Evolutionary conservation across 441 rosid genomes (phyloP).

Genomic region (Populus tomentosa): DNA sequence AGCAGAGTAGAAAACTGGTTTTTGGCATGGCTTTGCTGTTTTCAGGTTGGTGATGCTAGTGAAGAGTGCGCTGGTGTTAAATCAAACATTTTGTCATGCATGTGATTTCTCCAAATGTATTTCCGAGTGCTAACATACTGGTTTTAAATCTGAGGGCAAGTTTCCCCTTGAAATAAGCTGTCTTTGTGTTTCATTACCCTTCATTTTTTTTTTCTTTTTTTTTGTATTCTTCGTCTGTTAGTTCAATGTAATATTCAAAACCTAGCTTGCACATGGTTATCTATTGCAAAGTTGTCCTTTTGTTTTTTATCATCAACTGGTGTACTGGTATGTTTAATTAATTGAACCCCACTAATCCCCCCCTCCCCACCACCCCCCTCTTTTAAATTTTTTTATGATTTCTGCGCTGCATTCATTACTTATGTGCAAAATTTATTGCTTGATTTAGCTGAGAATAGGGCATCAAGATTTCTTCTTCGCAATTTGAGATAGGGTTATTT

Average conservation of each 20-base stretch:
- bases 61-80: constrained; percentile 1
- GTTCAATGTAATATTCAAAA: not conserved
- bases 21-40: constrained; percentile 2
- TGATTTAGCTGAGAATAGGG: not conserved
- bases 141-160: constrained; percentile 3
- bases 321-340: not conserved
- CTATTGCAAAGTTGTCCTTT: not conserved
- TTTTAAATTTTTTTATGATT: not conserved
- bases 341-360: not conserved
- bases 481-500: no score
- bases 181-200: not conserved
- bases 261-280: not conserved
- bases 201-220: no score
- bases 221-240: not conserved
- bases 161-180: constrained; percentile 13
- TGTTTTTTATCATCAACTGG: not conserved
- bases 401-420: not conserved
- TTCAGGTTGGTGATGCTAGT: constrained; percentile 4
- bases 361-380: not conserved
- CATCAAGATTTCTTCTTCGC: not conserved
- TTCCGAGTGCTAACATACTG: not conserved
- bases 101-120: not conserved
- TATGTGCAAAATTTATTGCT: not conserved
- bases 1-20: constrained; percentile 44
- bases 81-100: not conserved